These are phyloP conservation scores for Penicillium freii DNA, from an alignment of 2,329 filamentous ascomycete species.

Conservation along the genomic window DNA sequence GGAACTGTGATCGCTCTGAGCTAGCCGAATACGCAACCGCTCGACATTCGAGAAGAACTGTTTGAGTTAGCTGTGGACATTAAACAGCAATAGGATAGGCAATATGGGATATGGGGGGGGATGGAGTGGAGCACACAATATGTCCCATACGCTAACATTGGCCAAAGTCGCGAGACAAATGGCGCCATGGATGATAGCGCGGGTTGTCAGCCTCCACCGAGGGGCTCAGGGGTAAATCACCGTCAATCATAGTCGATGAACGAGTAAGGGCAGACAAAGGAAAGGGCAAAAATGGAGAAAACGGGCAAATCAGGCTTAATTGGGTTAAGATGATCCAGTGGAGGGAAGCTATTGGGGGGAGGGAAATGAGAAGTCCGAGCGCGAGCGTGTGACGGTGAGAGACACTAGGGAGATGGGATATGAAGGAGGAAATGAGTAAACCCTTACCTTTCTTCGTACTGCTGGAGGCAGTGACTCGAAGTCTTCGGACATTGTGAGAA, in stretches of 20 bases:
- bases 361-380: background rate
- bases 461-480: conserved; percentile 56
- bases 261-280: background rate
- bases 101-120: conserved; percentile 7
- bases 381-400: conserved; percentile 4
- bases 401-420: background rate
- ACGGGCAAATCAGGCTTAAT: background rate
- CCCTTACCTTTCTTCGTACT: conserved; percentile 58
- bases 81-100: background rate
- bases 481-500: conserved; percentile 25
- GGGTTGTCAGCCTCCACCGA: conserved; percentile 10
- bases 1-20: conserved; percentile 29
- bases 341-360: conserved; percentile 11
- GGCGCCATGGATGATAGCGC: conserved; percentile 17
- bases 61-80: conserved; percentile 20
- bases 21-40: conserved; percentile 38
- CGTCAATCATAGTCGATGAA: background rate
- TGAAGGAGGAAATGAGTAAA: background rate
- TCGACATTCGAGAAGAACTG: conserved; percentile 45
- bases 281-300: background rate
- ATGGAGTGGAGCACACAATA: conserved; percentile 1
- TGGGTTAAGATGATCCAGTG: conserved; percentile 7
- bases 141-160: conserved; percentile 6
- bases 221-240: conserved; percentile 14
- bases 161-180: background rate